phyloP scores from a whole-genome alignment of 768 basidiomycete genomes.

The Hebeloma cylindrosporum region DNA sequence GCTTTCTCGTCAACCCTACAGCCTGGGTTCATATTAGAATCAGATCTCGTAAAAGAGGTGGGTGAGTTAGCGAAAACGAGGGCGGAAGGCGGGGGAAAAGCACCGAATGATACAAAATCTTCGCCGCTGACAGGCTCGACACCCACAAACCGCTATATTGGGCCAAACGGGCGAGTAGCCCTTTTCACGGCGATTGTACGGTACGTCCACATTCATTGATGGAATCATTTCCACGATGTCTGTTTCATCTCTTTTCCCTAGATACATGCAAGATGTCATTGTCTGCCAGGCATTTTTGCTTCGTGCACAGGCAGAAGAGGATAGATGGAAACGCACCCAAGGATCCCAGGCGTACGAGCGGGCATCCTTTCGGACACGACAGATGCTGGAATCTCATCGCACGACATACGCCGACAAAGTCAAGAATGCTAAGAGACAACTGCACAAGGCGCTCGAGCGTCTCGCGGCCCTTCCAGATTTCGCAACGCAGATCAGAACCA shows the following conservation, averaged over 20 bases:
- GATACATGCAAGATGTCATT: slow-evolving; percentile 29
- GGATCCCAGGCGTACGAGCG: slow-evolving; percentile 28
- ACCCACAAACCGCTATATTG: slow-evolving; percentile 4
- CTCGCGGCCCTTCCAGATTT: slow-evolving; percentile 30
- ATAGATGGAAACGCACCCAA: slow-evolving; percentile 32
- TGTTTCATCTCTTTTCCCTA: slow-evolving; percentile 14
- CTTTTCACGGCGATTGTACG: slow-evolving; percentile 21
- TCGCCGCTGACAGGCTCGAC: not conserved
- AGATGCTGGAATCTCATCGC: slow-evolving; percentile 24
- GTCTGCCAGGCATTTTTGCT: slow-evolving; percentile 24
- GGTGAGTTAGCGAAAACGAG: too few species aligned
- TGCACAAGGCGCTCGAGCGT: slow-evolving; percentile 22
- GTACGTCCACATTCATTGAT: slow-evolving; percentile 15
- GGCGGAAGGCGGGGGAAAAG: too few species aligned
- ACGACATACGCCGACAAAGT: slow-evolving; percentile 18
- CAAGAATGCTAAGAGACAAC: slow-evolving; percentile 17
- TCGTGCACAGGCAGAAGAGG: slow-evolving; percentile 21
- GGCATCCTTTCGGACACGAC: slow-evolving; percentile 28
- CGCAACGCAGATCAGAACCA: slow-evolving; percentile 5
- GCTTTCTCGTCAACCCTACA: too few species aligned
- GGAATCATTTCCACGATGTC: not conserved
- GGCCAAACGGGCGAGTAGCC: slow-evolving; percentile 16
- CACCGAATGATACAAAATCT: not conserved
- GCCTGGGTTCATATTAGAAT: too few species aligned
- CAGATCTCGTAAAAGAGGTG: too few species aligned